These are phyloP conservation scores for Chimonanthus praecox DNA, from an alignment of 164 flowering plant genomes.

Conservation along the genomic window DNA sequence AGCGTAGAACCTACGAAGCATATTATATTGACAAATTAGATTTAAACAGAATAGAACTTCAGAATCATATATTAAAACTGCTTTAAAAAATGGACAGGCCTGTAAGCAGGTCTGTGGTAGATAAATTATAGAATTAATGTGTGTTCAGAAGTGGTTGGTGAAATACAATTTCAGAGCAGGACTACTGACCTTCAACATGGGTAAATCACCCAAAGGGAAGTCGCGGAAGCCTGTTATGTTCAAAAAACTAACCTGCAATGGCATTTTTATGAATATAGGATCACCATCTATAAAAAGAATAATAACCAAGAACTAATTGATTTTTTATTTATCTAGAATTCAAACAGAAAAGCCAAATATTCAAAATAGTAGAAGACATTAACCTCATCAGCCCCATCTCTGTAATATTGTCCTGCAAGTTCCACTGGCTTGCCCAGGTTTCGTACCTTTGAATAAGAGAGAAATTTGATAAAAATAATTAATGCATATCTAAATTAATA, in stretches of 20 bases:
- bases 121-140: neutral
- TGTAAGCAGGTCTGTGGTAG: neutral
- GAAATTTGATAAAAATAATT: slow-evolving; percentile 1
- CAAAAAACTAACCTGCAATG: slow-evolving; percentile 79
- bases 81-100: neutral
- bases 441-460: slow-evolving; percentile 51
- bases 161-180: slow-evolving; percentile 5
- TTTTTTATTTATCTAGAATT: neutral
- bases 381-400: slow-evolving; percentile 99
- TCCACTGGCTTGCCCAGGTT: slow-evolving; percentile 98
- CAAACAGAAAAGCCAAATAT: neutral
- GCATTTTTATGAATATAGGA: slow-evolving; percentile 7
- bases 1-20: slow-evolving; percentile 56
- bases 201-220: slow-evolving; percentile 93
- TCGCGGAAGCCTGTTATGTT: slow-evolving; percentile 97
- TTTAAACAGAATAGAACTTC: neutral
- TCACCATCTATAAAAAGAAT: neutral
- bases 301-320: neutral
- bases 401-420: slow-evolving; percentile 87
- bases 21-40: neutral
- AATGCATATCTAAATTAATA: slow-evolving; percentile 6
- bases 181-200: slow-evolving; percentile 84
- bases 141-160: neutral
- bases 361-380: slow-evolving; percentile 4
- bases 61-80: neutral